These are phyloP conservation scores for Monosporascus sp. DNA, from an alignment of 2,329 filamentous ascomycete genomes.

Conservation along the genomic window DNA sequence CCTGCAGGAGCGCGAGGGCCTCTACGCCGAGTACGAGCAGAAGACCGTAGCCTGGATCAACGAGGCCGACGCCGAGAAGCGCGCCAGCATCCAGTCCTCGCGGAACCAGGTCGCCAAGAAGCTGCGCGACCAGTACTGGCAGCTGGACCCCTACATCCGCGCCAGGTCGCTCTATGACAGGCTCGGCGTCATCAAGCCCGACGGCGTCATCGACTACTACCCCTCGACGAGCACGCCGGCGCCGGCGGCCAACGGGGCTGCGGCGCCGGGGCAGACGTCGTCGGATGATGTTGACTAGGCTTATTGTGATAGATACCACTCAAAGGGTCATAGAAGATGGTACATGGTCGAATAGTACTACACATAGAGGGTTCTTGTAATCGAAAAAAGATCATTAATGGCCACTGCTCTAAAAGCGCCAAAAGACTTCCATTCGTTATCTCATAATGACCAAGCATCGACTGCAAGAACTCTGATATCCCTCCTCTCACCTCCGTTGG, in stretches of 20 bases:
- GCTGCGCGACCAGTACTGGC: slow-evolving; percentile 77
- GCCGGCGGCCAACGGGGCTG: slow-evolving; percentile 12
- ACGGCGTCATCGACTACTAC: slow-evolving; percentile 70
- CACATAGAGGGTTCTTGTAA: too few relatives aligned
- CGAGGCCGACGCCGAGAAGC: slow-evolving; percentile 39
- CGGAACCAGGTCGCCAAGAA: slow-evolving; percentile 57
- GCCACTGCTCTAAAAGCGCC: too few relatives aligned
- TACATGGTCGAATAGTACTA: neutral
- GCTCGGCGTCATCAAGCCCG: slow-evolving; percentile 61
- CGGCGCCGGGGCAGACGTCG: slow-evolving; percentile 28
- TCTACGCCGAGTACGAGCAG: slow-evolving; percentile 70
- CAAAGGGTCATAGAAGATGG: neutral
- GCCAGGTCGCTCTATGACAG: slow-evolving; percentile 83
- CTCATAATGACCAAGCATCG: too few relatives aligned
- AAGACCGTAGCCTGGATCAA: slow-evolving; percentile 72
- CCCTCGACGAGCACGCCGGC: slow-evolving; percentile 21
- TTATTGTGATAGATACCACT: neutral
- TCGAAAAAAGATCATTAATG: too few relatives aligned
- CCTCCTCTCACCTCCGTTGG: neutral
- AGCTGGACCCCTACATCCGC: slow-evolving; percentile 78
- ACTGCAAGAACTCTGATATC: too few relatives aligned
- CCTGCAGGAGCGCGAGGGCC: slow-evolving; percentile 53
- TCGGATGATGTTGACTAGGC: slow-evolving; percentile 40
- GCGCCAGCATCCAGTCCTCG: slow-evolving; percentile 46
- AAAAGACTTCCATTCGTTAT: too few relatives aligned